Evolutionary conservation across 1,139 yeast genomes (phyloP).

Genomic region (Blastobotrys raffinosifermentans): DNA sequence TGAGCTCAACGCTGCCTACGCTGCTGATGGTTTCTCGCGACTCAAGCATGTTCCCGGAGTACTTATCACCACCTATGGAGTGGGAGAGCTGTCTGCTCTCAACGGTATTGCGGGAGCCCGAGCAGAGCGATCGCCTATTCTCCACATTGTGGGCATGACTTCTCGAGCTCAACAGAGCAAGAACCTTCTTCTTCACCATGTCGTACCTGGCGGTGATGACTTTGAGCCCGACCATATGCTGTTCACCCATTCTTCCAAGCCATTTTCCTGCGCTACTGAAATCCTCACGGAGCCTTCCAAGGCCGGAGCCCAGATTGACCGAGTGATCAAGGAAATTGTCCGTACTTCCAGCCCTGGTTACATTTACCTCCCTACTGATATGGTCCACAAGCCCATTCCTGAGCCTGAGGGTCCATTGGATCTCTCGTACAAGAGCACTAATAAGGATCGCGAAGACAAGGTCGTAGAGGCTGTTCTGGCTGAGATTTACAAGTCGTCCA

Average conservation of each 20-base stretch:
- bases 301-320: slow-evolving; percentile 58
- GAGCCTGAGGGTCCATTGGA: slow-evolving; percentile 32
- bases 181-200: slow-evolving; percentile 52
- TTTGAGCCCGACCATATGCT: slow-evolving; percentile 51
- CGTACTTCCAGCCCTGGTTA: slow-evolving; percentile 71
- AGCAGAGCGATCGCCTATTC: slow-evolving; percentile 71
- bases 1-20: slow-evolving; percentile 63
- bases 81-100: slow-evolving; percentile 79
- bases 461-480: slow-evolving; percentile 45
- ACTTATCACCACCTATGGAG: slow-evolving; percentile 62
- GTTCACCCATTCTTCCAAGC: slow-evolving; percentile 56
- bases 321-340: slow-evolving; percentile 51
- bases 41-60: slow-evolving; percentile 38
- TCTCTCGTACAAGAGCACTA: slow-evolving; percentile 25
- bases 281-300: slow-evolving; percentile 44
- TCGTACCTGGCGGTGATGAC: slow-evolving; percentile 47
- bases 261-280: slow-evolving; percentile 55
- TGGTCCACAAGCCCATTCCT: slow-evolving; percentile 42
- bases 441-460: slow-evolving; percentile 29
- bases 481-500: slow-evolving; percentile 44
- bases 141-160: slow-evolving; percentile 81
- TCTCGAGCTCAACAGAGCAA: slow-evolving; percentile 41
- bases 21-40: slow-evolving; percentile 75
- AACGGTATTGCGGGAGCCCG: slow-evolving; percentile 81
- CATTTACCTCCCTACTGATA: slow-evolving; percentile 65